Evolutionary conservation across 441 rosid species (phyloP), one percentile per base, ranked within the genome.

Genomic region (Populus tomentosa): DNA sequence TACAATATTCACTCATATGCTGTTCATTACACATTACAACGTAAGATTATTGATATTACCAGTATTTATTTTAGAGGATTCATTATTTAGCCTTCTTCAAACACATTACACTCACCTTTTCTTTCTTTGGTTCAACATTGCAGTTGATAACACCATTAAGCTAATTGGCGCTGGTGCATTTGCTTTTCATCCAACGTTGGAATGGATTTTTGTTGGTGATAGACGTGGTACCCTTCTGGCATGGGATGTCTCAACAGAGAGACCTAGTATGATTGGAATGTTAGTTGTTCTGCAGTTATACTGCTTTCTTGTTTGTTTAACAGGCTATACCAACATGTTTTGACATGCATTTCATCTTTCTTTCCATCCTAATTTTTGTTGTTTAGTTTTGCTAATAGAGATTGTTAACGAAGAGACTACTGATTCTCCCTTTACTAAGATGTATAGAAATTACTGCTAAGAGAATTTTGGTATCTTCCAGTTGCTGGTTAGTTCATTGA

Each of bases 201-300:
- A 97, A 80, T 97, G 99, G 98, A 88, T 97, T 73, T 94, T 97
- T 89, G 97, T 97, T 83, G 98, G 99, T 81, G 98, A 97, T 88
- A 92, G 99, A 89, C 90, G 95, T 78, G 98, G 98, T 76, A 92
- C 97, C 36, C 93, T 97, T 81, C 83, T 97, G 87, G 98, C 98
- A 5, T 97, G 99, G 99, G 99, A 97, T 90, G 94, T 97, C 80
- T 97, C 99, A 81, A 93, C 97, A 18, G 98, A 97, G 84, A 94
- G 98, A 79, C 99, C 98, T 64, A 91, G 76, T 82, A 90, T 94
- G 98, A 92, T 97, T 80, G 99, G 98, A 85, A 97, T 97, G 99
- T 94, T 82, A 89, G 93, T 86, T 77, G 50, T 74, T 70, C 9
- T 76, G 70, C 28, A 16, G 23, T 62, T 67, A 24, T 71, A 14